Conservation (phyloP, 495 filamentous ascomycete species). For the Trichoderma gamsii region DNA sequence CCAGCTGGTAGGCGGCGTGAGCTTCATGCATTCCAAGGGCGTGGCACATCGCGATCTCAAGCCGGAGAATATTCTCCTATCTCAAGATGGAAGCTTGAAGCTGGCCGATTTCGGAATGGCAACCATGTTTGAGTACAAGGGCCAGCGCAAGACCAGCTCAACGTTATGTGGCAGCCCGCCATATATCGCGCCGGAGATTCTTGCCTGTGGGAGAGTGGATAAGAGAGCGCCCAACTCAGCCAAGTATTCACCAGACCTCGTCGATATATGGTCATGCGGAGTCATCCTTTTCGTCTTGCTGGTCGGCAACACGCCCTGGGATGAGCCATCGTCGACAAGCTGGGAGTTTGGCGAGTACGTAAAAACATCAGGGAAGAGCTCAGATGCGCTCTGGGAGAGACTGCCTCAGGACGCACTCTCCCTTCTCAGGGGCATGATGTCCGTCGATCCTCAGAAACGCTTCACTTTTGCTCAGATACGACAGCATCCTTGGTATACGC, state of each 20-base stretch:
- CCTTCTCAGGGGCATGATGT: constrained; percentile 92
- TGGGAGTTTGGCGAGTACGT: constrained; percentile 84
- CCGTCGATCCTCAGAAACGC: constrained; percentile 63
- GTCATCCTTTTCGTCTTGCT: constrained; percentile 94
- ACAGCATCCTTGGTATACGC: constrained; percentile 91
- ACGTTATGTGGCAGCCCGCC: constrained; percentile 95
- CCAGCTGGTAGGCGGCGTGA: constrained; percentile 82
- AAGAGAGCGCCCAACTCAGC: constrained; percentile 44
- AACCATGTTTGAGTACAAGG: constrained; percentile 85
- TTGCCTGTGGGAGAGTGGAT: constrained; percentile 40
- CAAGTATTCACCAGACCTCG: constrained; percentile 76
- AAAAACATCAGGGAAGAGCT: constrained; percentile 68
- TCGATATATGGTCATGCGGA: constrained; percentile 95
- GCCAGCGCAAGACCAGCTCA: constrained; percentile 66
- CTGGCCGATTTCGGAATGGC: constrained; percentile 96
- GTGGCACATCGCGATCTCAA: constrained; percentile 88
- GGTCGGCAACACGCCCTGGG: constrained; percentile 97
- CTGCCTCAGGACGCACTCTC: constrained; percentile 72
- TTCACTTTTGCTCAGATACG: constrained; percentile 85
- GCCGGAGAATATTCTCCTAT: constrained; percentile 83
- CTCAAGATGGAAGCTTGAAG: constrained; percentile 79
- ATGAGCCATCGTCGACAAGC: constrained; percentile 73
- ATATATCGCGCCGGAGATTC: constrained; percentile 95
- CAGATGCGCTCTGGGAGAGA: constrained; percentile 79
- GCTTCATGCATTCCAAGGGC: constrained; percentile 90